A percentile compares a stretch with the other conserved stretches of the same genome.
Conservation (phyloP, 768 basidiomycete genomes). For the Mycena kentingensis region DNA sequence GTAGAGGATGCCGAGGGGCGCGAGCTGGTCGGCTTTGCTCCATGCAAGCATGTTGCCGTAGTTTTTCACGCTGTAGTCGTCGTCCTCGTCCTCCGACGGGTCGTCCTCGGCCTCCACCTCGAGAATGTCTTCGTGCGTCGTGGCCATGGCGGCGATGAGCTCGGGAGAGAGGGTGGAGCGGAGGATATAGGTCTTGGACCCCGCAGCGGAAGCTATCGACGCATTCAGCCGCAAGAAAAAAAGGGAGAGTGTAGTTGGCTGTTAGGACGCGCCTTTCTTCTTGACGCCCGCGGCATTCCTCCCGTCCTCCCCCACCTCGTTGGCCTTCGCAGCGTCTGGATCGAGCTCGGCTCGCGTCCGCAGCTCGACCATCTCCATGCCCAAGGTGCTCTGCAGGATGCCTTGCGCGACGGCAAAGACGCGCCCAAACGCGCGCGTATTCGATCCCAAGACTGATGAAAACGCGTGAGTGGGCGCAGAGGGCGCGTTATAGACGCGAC, state of each 20-base stretch:
- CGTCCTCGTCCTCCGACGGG: constrained; percentile 53
- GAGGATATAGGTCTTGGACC: constrained; percentile 82
- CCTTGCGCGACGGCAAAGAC: constrained; percentile 68
- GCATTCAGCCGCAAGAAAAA: not conserved
- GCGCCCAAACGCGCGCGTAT: constrained; percentile 58
- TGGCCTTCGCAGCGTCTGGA: constrained; percentile 44
- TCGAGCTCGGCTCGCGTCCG: constrained; percentile 60
- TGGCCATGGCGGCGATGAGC: constrained; percentile 63
- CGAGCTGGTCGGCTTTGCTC: constrained; percentile 68
- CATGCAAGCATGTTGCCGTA: constrained; percentile 77
- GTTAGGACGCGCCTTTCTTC: constrained; percentile 58
- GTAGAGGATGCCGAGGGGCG: constrained; percentile 71
- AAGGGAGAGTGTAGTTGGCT: not conserved
- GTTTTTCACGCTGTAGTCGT: constrained; percentile 43
- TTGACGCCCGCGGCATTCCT: constrained; percentile 57
- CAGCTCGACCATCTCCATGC: constrained; percentile 84
- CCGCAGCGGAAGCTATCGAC: constrained; percentile 55
- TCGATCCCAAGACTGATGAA: constrained; percentile 37
- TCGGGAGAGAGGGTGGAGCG: constrained; percentile 67
- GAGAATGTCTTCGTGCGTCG: constrained; percentile 55
- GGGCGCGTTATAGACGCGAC: not conserved
- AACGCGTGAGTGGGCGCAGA: not conserved
- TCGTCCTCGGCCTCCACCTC: constrained; percentile 51
- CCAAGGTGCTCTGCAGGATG: constrained; percentile 66
- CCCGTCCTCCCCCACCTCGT: constrained; percentile 49